Evolutionary conservation across 2,329 filamentous ascomycete species (phyloP).

Genomic region (Colletotrichum sublineola): DNA sequence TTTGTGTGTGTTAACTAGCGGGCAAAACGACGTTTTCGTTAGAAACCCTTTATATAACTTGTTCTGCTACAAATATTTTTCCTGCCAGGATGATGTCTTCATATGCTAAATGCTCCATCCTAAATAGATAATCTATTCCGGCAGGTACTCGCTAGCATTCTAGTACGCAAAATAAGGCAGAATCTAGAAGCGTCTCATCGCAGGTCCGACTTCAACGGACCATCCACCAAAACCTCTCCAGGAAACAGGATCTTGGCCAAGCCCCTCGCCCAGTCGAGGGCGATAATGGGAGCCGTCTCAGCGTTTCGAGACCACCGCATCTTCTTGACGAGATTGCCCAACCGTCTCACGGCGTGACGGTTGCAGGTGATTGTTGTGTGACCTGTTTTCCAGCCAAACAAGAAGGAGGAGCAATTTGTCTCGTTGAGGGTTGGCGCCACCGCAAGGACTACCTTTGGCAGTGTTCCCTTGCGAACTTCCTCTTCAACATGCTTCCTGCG

Average conservation of each 20-base stretch:
- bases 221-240: constrained; percentile 27
- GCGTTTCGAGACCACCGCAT: constrained; percentile 33
- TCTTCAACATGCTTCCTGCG: constrained; percentile 44
- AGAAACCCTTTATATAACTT: not conserved
- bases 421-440: constrained; percentile 51
- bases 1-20: not conserved
- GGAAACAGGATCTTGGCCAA: constrained; percentile 33
- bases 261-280: constrained; percentile 35
- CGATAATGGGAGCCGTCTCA: constrained; percentile 23
- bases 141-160: not conserved
- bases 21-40: not conserved
- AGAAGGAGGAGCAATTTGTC: constrained; percentile 55
- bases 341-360: constrained; percentile 19
- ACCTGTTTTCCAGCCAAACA: constrained; percentile 55
- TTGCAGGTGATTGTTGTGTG: constrained; percentile 56
- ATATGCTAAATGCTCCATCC: too few species aligned
- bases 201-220: not conserved
- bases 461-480: constrained; percentile 39
- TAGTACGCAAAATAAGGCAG: not conserved
- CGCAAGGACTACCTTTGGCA: constrained; percentile 50
- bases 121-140: too few species aligned
- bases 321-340: constrained; percentile 32
- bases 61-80: not conserved
- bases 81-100: too few species aligned
- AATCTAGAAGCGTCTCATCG: not conserved